Evolutionary conservation across 2,329 filamentous ascomycete species (phyloP), one percentile per base, ranked within the genome.

Genomic region (Ascocoryne sarcoides): DNA sequence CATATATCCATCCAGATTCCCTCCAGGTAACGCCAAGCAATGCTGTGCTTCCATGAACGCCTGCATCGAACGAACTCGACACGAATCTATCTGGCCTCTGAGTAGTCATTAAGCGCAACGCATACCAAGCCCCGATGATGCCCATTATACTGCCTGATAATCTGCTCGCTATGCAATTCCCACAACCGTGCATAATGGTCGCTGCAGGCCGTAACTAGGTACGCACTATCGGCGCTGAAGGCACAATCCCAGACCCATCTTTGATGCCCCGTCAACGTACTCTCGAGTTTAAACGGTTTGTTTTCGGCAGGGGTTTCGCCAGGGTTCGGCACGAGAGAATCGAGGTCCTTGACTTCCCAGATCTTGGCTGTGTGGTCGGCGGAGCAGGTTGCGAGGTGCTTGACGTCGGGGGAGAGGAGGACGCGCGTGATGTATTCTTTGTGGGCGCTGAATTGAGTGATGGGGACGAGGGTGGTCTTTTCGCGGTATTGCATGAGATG

Each of bases 331-430:
- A 53, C 43, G 50, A 66, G 68, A 32, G 66, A 65, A 18, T 78
- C 74, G n/a, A 80, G 71, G 57, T 93, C 84, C 48, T 67, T 68
- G 33, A 95, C 83, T 54, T 88, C 85, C 92, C 92, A 98, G 54
- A 98, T 95, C 62, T 93, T 90, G 46, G 89, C 88, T 0, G 90
- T 85, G 60, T 85, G 82, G 56, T 86, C 82, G 26, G 82, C 82
- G 20, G 75, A 80, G 62, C 82, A 86, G 23, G 82, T 86, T 8
- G 82, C 82, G 8, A 86, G 70, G 52, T 85, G 79, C 44, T 81
- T 81, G 42, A 85, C 82, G 51, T 86, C 82, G 0, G 82, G 82
- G 1, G 80, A 84, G 31, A 86, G 75, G 3, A 86, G 71, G 14
- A 86, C 77, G 36, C 82, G 77, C 2, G 79, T 85, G 47, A 86